Percentiles rank a stretch among this genome's conserved stretches.
These are phyloP conservation scores for Hymenoscyphus occultus DNA, from an alignment of 2,329 filamentous ascomycete genomes.

Conservation along the genomic window DNA sequence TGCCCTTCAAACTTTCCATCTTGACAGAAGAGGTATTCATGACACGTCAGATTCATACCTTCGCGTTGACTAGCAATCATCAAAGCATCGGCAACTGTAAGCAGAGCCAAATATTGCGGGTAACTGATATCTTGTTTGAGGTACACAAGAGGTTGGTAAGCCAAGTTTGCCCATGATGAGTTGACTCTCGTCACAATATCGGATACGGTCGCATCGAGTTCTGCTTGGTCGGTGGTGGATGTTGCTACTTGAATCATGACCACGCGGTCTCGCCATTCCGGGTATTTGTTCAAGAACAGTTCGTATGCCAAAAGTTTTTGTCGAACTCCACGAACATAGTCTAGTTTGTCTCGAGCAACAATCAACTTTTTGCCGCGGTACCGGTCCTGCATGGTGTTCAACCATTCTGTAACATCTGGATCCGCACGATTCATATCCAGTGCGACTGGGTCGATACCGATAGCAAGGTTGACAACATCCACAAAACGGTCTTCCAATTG, in stretches of 20 bases:
- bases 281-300: constrained; percentile 89
- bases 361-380: constrained; percentile 89
- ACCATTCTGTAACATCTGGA: constrained; percentile 72
- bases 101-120: constrained; percentile 84
- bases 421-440: constrained; percentile 69
- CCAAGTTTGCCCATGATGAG: constrained; percentile 83
- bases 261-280: constrained; percentile 82
- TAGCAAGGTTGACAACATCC: constrained; percentile 79
- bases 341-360: constrained; percentile 90
- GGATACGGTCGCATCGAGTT: constrained; percentile 82
- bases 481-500: constrained; percentile 92
- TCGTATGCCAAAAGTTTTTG: constrained; percentile 90
- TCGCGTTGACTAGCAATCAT: constrained; percentile 96
- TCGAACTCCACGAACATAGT: constrained; percentile 85
- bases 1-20: constrained; percentile 68
- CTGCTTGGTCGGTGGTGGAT: constrained; percentile 82
- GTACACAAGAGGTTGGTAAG: constrained; percentile 90
- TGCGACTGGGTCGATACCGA: constrained; percentile 83
- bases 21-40: constrained; percentile 92
- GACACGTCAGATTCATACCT: constrained; percentile 94
- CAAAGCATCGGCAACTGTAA: constrained; percentile 84
- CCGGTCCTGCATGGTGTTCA: constrained; percentile 74
- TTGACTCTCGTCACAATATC: constrained; percentile 96
- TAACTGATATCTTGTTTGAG: constrained; percentile 94
- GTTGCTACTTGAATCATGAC: constrained; percentile 93